Evolutionary conservation across 441 rosid genomes (phyloP).

Genomic region (Bruguiera hainesii): DNA sequence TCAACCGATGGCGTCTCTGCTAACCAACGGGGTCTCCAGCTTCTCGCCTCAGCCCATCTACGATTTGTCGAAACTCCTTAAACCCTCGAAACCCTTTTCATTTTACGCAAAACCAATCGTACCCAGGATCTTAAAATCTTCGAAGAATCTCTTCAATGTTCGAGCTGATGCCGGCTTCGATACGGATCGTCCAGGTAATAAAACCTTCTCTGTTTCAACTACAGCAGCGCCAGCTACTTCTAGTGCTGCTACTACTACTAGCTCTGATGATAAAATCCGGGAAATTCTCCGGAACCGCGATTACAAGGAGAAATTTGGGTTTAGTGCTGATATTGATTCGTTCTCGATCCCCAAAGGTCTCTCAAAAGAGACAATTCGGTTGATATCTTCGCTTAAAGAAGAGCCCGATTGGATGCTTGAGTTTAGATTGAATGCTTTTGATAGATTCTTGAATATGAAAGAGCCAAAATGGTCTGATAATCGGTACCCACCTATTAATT

Average conservation of each 20-base stretch:
- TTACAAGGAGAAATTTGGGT: slow-evolving; percentile 67
- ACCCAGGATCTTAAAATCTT: neutral
- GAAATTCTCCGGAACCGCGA: slow-evolving; percentile 67
- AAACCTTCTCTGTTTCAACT: too few species aligned
- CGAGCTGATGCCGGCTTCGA: slow-evolving; percentile 28
- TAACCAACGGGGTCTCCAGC: slow-evolving; percentile 18
- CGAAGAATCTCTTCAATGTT: slow-evolving; percentile 11
- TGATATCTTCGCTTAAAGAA: slow-evolving; percentile 63
- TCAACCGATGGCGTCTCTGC: slow-evolving; percentile 26
- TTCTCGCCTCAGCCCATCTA: slow-evolving; percentile 18
- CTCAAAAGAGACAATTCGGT: slow-evolving; percentile 55
- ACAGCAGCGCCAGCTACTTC: slow-evolving; percentile 9
- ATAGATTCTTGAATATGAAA: slow-evolving; percentile 56
- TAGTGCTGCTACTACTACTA: slow-evolving; percentile 9
- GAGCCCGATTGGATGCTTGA: slow-evolving; percentile 96
- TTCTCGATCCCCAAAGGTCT: slow-evolving; percentile 82
- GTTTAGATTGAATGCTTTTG: slow-evolving; percentile 70
- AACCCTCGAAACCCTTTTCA: slow-evolving; percentile 13
- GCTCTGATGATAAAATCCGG: slow-evolving; percentile 57
- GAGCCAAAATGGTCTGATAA: slow-evolving; percentile 93
- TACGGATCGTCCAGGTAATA: slow-evolving; percentile 51
- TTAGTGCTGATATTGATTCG: slow-evolving; percentile 66
- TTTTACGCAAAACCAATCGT: slow-evolving; percentile 8
- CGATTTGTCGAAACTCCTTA: slow-evolving; percentile 10
- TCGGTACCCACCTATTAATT: slow-evolving; percentile 52